These are phyloP conservation scores for Daldinia concentrica DNA, from an alignment of 495 filamentous ascomycete species.

Conservation along the genomic window DNA sequence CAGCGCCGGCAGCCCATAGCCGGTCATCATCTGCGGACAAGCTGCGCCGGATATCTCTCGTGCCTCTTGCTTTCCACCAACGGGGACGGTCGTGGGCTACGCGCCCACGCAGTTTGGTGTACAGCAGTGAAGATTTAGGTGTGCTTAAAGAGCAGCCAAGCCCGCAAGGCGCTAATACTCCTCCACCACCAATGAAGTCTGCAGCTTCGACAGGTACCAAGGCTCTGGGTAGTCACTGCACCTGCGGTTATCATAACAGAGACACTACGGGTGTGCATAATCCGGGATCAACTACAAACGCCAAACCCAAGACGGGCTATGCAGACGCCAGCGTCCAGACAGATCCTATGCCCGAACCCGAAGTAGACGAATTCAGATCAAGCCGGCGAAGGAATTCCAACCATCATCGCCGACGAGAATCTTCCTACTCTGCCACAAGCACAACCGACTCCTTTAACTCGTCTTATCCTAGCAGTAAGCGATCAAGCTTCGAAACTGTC, in stretches of 20 bases:
- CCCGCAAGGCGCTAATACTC: conserved; percentile 1
- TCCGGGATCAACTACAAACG: not conserved
- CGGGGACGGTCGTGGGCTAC: conserved; percentile 33
- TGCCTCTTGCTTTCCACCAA: conserved; percentile 39
- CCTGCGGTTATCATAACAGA: conserved; percentile 14
- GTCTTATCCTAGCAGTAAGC: conserved; percentile 34
- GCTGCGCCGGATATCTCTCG: conserved; percentile 30
- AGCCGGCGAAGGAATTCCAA: not conserved
- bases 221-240: not conserved
- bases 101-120: conserved; percentile 42
- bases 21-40: conserved; percentile 40
- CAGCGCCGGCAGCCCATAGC: conserved; percentile 25
- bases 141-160: conserved; percentile 45
- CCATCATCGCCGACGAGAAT: conserved; percentile 31
- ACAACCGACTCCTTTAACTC: conserved; percentile 23
- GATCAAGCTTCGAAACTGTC: conserved; percentile 37
- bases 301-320: conserved; percentile 24
- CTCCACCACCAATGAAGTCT: conserved; percentile 13
- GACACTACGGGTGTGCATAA: not conserved
- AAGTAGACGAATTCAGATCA: conserved; percentile 8
- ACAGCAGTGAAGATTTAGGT: conserved; percentile 31
- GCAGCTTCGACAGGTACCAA: not conserved
- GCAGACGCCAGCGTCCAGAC: conserved; percentile 43
- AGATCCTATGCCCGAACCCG: conserved; percentile 23
- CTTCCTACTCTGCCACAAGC: conserved; percentile 22